Evolutionary conservation across 1,284 basidiomycete genomes (phyloP).

Genomic region (Tremellales sp.): DNA sequence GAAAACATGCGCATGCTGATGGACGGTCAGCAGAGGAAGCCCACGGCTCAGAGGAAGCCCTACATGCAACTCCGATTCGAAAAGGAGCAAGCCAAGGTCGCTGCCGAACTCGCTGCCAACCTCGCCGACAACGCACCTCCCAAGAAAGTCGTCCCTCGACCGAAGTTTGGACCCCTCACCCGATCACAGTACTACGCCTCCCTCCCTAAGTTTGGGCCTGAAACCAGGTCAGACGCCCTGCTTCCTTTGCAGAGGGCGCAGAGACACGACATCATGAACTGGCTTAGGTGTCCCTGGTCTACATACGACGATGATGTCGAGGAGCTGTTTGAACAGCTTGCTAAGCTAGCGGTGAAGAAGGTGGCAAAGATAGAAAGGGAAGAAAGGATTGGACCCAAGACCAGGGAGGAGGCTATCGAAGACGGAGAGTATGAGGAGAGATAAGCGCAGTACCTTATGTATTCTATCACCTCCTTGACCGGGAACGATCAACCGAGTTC

Average conservation of each 20-base stretch:
- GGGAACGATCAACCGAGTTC: too few relatives aligned
- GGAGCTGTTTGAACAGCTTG: constrained; percentile 19
- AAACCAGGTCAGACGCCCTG: constrained; percentile 19
- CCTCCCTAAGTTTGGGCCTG: constrained; percentile 25
- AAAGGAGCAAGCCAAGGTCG: constrained; percentile 32
- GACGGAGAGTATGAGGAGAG: too few relatives aligned
- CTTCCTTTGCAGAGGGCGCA: constrained; percentile 30
- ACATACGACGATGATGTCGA: constrained; percentile 28
- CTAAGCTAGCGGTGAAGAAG: constrained; percentile 12
- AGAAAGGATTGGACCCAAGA: background rate
- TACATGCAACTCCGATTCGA: constrained; percentile 28
- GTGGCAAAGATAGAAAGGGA: constrained; percentile 11
- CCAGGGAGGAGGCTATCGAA: background rate
- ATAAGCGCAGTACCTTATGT: too few relatives aligned
- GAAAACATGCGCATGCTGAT: constrained; percentile 23
- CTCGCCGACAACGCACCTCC: constrained; percentile 3
- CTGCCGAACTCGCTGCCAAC: constrained; percentile 11
- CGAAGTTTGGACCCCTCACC: constrained; percentile 24
- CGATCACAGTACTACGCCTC: constrained; percentile 23
- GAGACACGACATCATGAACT: constrained; percentile 28
- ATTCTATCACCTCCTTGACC: too few relatives aligned
- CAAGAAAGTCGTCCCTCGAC: background rate
- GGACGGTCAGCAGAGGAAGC: constrained; percentile 8
- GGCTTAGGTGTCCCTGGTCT: constrained; percentile 31
- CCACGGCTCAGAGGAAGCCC: constrained; percentile 12